Evolutionary conservation across 164 flowering plant species (phyloP), one percentile per base, ranked within the genome.

Genomic region (Buxus sempervirens): DNA sequence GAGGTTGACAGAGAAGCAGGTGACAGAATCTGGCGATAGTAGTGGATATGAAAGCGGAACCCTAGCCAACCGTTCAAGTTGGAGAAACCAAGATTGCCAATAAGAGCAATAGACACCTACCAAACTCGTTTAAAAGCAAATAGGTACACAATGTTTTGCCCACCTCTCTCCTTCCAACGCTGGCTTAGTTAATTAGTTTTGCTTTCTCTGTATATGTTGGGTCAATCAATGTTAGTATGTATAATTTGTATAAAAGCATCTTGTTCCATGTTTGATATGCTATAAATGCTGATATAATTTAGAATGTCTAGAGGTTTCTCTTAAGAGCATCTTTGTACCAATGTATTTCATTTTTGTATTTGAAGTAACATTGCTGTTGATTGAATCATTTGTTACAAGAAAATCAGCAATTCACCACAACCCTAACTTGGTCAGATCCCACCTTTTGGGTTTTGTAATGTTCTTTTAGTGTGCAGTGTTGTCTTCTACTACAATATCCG

Each of bases 21-120:
- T 78, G 57, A 53, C 64, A 60, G 96, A 86, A 73, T 90, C 88
- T n/a, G 91, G 90, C 57, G 93, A 90, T 63, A 86, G 96, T 56
- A 86, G 92, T 67, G 91, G 92, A 21, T 85, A 84, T 71, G 93
- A 90, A 56, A 90, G 90, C 67, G 63, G 83, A 49, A 77, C 72
- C 45, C 86, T 75, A 54, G 76, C 73, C n/a, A 79, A 75, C 63
- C 73, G 68, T 69, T 69, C 77, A 53, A 68, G 80, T 61, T 72
- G 79, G 80, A 81, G 82, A 70, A 82, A 80, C 67, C 83, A 72
- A 66, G 85, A 80, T 73, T 41, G 5, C 45, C n/a, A 60, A 24
- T 78, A 71, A 65, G 78, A 79, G 42, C 69, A 77, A 26, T 65
- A 65, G 15, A 41, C 5, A 41, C 12, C 5, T 41, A 12, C 45